Base-by-base conservation (phyloP, 192 early-diverging fungal species). In the Podila clonocystis region DNA sequence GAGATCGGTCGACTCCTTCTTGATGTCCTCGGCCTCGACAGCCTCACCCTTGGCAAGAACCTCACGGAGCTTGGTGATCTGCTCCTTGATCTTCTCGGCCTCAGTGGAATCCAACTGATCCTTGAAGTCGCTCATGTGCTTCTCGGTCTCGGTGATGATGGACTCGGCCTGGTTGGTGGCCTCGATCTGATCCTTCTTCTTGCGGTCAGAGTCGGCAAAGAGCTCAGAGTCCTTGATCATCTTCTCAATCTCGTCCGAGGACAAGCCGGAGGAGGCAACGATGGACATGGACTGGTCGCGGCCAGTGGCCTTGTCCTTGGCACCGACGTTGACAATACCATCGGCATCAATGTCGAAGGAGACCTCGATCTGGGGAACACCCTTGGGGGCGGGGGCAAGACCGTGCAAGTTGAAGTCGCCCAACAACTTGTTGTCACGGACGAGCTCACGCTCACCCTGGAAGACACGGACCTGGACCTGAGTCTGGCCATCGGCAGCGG, bases 311-410 rank as follows among this genome's bases (percentile, higher is more conserved):
- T 95, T 93, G 89, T 98, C 97, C 87, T 93, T 94, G 77, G 97
- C 97, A 65, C 88, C 86, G 62, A 98, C 96, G 82, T 95, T 97
- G 74, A 98, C 94, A 72, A 98, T 97, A 86, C 97, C 97, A 76
- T 98, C 94, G 49, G 97, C 96, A 84, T 98, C 95, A 90, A 98
- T 96, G 85, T 98, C 97, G 71, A 98, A 98, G 49, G 92, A 91
- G 61, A 98, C 97, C 84, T 96, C 94, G 78, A 98, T 94, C 86
- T 98, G 94, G 33, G 96, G 96, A 33, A 95, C 89, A 78, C 95
- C 95, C 86, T 93, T 92, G 36, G 94, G 94, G n/a, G 95, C 95
- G 22, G 96, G 96, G 22, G 95, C 93, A 72, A 98, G 89, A 50
- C 96, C 96, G 49, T 88, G 88, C 67, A 77, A 67, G 68, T 49